Percentiles rank a stretch among this genome's conserved stretches.
Evolutionary conservation across 768 basidiomycete genomes (phyloP).

Genomic region (Russula sp.): DNA sequence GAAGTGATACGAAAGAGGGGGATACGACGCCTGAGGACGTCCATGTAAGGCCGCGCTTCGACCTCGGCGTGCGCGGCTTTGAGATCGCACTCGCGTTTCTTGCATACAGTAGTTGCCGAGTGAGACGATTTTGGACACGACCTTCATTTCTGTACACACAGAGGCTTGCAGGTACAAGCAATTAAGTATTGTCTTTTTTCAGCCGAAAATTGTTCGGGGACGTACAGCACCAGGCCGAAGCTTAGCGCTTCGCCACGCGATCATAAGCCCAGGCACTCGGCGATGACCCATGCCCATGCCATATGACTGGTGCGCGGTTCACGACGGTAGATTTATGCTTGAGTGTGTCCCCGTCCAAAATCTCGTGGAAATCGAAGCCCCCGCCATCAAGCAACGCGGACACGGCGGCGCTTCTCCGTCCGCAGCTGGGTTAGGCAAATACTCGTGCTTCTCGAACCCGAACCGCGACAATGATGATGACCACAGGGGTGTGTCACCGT

Average conservation of each 20-base stretch:
- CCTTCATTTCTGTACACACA: constrained; percentile 92
- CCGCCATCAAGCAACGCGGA: constrained; percentile 40
- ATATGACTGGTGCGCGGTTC: constrained; percentile 94
- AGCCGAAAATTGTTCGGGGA: too few relatives aligned
- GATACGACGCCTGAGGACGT: constrained; percentile 80
- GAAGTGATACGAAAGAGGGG: constrained; percentile 68
- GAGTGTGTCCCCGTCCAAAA: constrained; percentile 69
- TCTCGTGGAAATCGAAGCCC: constrained; percentile 63
- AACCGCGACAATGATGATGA: constrained; percentile 28
- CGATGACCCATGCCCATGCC: constrained; percentile 55
- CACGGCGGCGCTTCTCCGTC: constrained; percentile 41
- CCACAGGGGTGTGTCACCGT: constrained; percentile 36
- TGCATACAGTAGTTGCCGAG: constrained; percentile 74
- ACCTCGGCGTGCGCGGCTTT: constrained; percentile 52
- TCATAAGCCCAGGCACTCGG: constrained; percentile 84
- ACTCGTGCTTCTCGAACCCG: constrained; percentile 48
- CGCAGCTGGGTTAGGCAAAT: constrained; percentile 57
- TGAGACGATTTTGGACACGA: constrained; percentile 76
- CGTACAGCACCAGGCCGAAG: constrained; percentile 59
- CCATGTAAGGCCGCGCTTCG: constrained; percentile 78
- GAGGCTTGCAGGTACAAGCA: constrained; percentile 60
- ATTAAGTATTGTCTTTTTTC: too few relatives aligned
- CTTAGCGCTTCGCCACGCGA: constrained; percentile 86
- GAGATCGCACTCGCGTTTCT: constrained; percentile 50
- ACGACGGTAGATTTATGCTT: constrained; percentile 61